phyloP scores from a whole-genome alignment of 352 stramenopile genomes.

The Phytophthora megakarya region DNA sequence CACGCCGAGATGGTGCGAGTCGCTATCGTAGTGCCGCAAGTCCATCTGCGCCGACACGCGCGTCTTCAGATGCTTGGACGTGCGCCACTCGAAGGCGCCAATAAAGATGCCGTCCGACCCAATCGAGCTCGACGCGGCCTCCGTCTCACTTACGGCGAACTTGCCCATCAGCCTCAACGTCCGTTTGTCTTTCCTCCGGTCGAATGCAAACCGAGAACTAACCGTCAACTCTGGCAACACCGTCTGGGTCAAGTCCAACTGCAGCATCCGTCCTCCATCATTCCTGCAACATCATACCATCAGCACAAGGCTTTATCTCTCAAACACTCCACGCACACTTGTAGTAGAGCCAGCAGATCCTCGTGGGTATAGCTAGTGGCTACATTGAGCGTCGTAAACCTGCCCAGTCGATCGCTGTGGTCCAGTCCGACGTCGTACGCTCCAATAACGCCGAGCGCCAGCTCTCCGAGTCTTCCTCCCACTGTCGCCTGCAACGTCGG shows the following conservation, averaged over 20 bases:
- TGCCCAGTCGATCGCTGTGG: constrained; percentile 71
- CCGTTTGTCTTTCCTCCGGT: constrained; percentile 74
- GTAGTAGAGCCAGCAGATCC: constrained; percentile 64
- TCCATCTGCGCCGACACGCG: constrained; percentile 80
- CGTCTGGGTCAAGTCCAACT: constrained; percentile 65
- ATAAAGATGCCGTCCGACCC: constrained; percentile 79
- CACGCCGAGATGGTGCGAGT: constrained; percentile 82
- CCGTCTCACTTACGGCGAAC: constrained; percentile 51
- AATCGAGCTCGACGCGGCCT: constrained; percentile 63
- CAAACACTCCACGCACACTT: constrained; percentile 59
- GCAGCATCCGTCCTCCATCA: constrained; percentile 64
- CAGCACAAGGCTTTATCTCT: not conserved
- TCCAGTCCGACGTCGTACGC: constrained; percentile 82
- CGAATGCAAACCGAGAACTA: constrained; percentile 67
- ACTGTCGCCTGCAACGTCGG: constrained; percentile 69
- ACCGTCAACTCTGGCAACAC: constrained; percentile 61
- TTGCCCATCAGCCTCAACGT: constrained; percentile 60
- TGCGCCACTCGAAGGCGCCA: constrained; percentile 79
- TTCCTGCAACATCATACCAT: constrained; percentile 42
- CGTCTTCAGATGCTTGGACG: constrained; percentile 75
- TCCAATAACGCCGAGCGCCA: constrained; percentile 55
- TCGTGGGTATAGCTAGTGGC: constrained; percentile 67
- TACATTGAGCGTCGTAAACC: constrained; percentile 66
- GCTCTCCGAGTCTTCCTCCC: constrained; percentile 48
- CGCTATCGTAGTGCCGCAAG: constrained; percentile 82